A percentile compares a stretch with the other conserved stretches of the same genome.
These are phyloP conservation scores for Yarrowia sp. DNA, from an alignment of 805 yeast genomes.

Conservation along the genomic window DNA sequence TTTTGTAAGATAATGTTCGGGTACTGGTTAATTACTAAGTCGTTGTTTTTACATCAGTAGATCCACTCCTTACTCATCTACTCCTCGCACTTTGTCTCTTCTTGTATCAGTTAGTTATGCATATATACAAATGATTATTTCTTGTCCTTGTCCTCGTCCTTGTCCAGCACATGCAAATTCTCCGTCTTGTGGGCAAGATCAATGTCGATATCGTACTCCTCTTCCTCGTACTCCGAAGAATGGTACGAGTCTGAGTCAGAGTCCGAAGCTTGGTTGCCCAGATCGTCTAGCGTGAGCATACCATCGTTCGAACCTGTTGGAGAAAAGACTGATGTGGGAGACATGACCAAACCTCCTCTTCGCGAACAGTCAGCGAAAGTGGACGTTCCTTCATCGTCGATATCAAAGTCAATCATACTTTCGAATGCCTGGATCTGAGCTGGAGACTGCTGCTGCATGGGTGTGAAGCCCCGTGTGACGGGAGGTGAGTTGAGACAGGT, in stretches of 20 bases:
- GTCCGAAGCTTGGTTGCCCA: conserved; percentile 32
- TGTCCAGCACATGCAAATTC: conserved; percentile 37
- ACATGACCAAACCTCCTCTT: conserved; percentile 35
- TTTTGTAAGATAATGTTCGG: no score
- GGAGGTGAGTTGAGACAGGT: conserved; percentile 32
- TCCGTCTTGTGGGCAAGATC: conserved; percentile 34
- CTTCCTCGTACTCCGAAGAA: conserved; percentile 30
- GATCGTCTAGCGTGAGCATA: conserved; percentile 18
- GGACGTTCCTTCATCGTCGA: conserved; percentile 34
- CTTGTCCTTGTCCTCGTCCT: conserved; percentile 5
- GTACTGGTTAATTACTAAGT: no score
- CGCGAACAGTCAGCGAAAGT: conserved; percentile 35
- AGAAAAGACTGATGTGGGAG: conserved; percentile 24
- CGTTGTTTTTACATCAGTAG: no score
- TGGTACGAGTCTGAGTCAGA: conserved; percentile 45
- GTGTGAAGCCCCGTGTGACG: conserved; percentile 22
- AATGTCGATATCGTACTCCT: conserved; percentile 41
- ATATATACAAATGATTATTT: conserved; percentile 20
- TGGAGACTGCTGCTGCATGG: conserved; percentile 28
- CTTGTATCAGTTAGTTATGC: conserved; percentile 17
- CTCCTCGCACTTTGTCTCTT: no score
- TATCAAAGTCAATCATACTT: conserved; percentile 34
- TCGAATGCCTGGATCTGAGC: conserved; percentile 31
- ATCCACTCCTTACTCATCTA: no score
- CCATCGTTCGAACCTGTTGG: conserved; percentile 22